These are phyloP conservation scores for Nitzschia palea DNA, from an alignment of 108 stramenopile genomes.

Conservation along the genomic window DNA sequence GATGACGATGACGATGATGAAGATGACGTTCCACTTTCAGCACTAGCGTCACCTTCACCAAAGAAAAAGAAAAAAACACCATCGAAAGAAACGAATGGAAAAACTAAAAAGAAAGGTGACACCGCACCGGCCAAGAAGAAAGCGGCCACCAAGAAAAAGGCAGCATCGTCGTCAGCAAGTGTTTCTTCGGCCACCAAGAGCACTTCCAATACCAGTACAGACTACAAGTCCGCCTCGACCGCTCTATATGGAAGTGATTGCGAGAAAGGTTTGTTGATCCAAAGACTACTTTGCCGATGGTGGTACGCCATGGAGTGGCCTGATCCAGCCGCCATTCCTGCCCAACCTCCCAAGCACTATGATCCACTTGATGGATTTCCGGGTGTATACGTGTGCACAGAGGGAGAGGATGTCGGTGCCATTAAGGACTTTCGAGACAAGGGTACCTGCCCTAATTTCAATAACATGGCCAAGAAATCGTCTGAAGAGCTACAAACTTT, in stretches of 20 bases:
- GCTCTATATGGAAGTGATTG: slow-evolving; percentile 49
- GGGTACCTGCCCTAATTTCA: slow-evolving; percentile 57
- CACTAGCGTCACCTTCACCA: slow-evolving; percentile 38
- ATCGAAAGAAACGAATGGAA: slow-evolving; percentile 9
- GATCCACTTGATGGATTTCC: slow-evolving; percentile 94
- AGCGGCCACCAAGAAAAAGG: slow-evolving; percentile 38
- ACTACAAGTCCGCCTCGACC: slow-evolving; percentile 50
- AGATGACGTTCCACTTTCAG: slow-evolving; percentile 70
- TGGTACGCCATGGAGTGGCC: slow-evolving; percentile 96
- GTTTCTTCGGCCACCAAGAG: slow-evolving; percentile 20
- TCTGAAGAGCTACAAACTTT: slow-evolving; percentile 69
- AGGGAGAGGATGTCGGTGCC: slow-evolving; percentile 73
- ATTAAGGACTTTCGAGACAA: slow-evolving; percentile 74
- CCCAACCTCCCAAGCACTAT: slow-evolving; percentile 64
- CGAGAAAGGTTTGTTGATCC: slow-evolving; percentile 86
- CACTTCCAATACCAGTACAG: slow-evolving; percentile 5
- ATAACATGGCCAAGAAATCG: slow-evolving; percentile 66
- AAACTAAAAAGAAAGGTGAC: slow-evolving; percentile 20
- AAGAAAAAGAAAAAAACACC: slow-evolving; percentile 32
- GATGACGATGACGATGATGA: slow-evolving; percentile 47
- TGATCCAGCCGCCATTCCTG: slow-evolving; percentile 45
- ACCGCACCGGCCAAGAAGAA: slow-evolving; percentile 42
- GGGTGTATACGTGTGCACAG: slow-evolving; percentile 88
- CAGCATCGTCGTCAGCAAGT: slow-evolving; percentile 31
- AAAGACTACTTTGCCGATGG: slow-evolving; percentile 89